Evolutionary conservation across 164 flowering plant species (phyloP), one percentile per base, ranked within the genome.

Genomic region (Taxillus chinensis): DNA sequence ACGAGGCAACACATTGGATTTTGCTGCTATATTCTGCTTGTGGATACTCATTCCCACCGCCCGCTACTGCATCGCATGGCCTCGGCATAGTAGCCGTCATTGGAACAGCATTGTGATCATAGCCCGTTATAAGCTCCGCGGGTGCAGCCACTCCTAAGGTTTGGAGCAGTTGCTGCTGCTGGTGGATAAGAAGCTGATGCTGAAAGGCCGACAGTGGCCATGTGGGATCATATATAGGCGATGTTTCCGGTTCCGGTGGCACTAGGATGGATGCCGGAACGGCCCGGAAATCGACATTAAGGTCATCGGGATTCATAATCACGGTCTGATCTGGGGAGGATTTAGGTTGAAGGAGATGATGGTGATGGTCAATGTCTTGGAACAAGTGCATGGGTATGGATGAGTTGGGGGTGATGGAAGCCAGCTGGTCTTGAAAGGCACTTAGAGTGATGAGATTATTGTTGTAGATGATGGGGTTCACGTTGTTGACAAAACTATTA

Each of bases 41-140:
- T 51, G 80, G 51, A 43, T 48, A 66, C 45, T 69, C 55, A 39
- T 64, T 69, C n/a, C 53, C 67, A 53, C 64, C 70, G 9, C 59
- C 39, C 45, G 0, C 27, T 27, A 27, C 27, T 27, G 64, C 54
- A 8, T 80, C 82, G 52, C 68, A 60, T 14, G 66, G 65, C 48
- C 71, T 72, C 10, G 76, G 74, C 67, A 68, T 48, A n/a, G 42
- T 45, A 4, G 69, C 51, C 13, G 38, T 69, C 57, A 55, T 60
- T 3, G 17, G 13, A 10, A 61, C 68, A 62, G 56, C 61, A 56
- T 61, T 43, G 27, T 27, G 27, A 27, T 43, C 46, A 43, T 43
- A 6, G 0, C 46, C 46, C 8, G 46, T 43, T 43, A 6, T 5
- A 9, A 5, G 46, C 27, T 6, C 46, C 2, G 6, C 45, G 45